Percentiles rank a stretch among this genome's conserved stretches.
These are phyloP conservation scores for Leccinum rimulosum DNA, from an alignment of 768 basidiomycete genomes.

Conservation along the genomic window DNA sequence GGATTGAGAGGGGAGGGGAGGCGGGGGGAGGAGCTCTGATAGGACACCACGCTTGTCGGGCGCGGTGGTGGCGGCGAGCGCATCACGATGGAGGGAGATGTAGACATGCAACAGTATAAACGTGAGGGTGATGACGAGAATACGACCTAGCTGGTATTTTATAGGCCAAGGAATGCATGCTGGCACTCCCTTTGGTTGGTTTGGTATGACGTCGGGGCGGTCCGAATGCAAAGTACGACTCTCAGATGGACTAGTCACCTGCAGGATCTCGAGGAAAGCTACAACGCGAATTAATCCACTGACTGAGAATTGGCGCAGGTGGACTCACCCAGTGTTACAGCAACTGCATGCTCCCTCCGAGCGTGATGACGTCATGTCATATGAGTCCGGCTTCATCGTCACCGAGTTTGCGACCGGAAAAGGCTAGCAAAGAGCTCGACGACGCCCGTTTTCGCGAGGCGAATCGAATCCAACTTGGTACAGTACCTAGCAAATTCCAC, in stretches of 20 bases:
- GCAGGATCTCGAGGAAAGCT: background rate
- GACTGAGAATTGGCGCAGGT: background rate
- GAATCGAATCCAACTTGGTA: background rate
- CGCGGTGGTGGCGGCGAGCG: slow-evolving; percentile 9
- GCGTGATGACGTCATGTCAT: background rate
- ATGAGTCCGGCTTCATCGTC: too few species aligned
- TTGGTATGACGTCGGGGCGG: slow-evolving; percentile 13
- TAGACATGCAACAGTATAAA: background rate
- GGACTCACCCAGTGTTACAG: background rate
- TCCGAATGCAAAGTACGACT: slow-evolving; percentile 4
- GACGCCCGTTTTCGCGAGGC: background rate
- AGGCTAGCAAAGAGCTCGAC: background rate
- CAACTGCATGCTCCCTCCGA: background rate
- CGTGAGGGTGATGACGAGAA: background rate
- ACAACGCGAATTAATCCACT: background rate
- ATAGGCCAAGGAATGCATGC: slow-evolving; percentile 12
- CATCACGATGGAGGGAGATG: background rate
- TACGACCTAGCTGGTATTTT: slow-evolving; percentile 9
- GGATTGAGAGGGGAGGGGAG: slow-evolving; percentile 28
- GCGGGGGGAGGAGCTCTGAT: slow-evolving; percentile 14
- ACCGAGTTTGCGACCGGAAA: too few species aligned
- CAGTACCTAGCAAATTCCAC: too few species aligned
- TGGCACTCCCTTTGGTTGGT: background rate
- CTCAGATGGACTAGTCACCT: background rate
- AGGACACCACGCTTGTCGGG: slow-evolving; percentile 4